Evolutionary conservation across 208 protist genomes (phyloP).

Genomic region (Trypanosoma avium): DNA sequence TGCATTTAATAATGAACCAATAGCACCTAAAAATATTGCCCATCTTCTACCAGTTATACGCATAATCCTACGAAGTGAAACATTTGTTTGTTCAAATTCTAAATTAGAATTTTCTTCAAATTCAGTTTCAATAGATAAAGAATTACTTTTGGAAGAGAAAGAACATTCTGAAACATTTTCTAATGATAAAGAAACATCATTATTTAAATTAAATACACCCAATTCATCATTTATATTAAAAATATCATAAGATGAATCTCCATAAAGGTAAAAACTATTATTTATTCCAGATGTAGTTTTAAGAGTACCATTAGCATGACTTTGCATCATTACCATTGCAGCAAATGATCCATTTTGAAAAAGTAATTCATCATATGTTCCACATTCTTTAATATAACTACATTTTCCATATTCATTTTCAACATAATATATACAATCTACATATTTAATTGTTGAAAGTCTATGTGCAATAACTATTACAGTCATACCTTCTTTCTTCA

Average conservation of each 20-base stretch:
- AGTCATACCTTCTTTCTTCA: constrained; percentile 27
- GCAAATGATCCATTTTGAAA: constrained; percentile 32
- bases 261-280: constrained; percentile 43
- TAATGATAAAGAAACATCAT: not conserved
- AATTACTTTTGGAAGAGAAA: not conserved
- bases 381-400: constrained; percentile 31
- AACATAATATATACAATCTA: constrained; percentile 52
- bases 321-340: constrained; percentile 27
- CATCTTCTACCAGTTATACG: constrained; percentile 14
- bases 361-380: constrained; percentile 29
- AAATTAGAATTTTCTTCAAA: constrained; percentile 26
- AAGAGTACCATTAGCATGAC: constrained; percentile 8
- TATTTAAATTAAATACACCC: not conserved
- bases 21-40: constrained; percentile 23
- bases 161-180: not conserved
- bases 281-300: constrained; percentile 27
- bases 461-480: constrained; percentile 53
- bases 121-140: constrained; percentile 1
- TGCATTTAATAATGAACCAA: constrained; percentile 27
- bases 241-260: not conserved
- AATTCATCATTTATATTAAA: not conserved
- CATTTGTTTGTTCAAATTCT: constrained; percentile 20
- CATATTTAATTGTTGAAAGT: constrained; percentile 46
- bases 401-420: constrained; percentile 15
- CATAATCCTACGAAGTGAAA: constrained; percentile 23